Conservation (phyloP, 2,329 filamentous ascomycete genomes). For the Fusarium sp. region DNA sequence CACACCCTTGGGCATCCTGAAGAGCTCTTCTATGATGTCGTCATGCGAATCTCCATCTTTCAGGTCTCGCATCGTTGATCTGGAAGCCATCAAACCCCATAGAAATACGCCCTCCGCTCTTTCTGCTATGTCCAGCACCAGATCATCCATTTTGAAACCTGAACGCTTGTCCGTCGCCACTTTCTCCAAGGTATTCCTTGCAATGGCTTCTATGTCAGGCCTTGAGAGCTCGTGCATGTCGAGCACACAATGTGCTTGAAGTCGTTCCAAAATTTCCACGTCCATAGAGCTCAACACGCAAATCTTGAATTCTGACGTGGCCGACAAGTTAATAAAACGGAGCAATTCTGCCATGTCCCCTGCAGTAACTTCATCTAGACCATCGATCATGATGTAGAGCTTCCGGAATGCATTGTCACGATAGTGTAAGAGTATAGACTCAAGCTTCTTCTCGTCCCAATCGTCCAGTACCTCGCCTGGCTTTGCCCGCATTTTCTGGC, state of each 20-base stretch:
- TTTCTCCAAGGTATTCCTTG: not conserved
- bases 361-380: not conserved
- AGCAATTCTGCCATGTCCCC: not conserved
- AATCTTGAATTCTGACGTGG: not conserved
- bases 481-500: not conserved
- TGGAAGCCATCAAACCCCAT: conserved; percentile 3
- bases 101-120: conserved; percentile 1
- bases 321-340: not conserved
- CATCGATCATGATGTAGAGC: conserved; percentile 2
- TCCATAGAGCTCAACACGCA: conserved; percentile 8
- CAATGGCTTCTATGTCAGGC: not conserved
- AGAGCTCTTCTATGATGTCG: not conserved
- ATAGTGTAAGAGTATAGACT: not conserved
- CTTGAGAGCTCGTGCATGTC: not conserved
- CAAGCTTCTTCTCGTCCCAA: not conserved
- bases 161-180: not conserved
- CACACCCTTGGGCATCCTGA: not conserved
- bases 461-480: not conserved
- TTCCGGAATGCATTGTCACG: not conserved
- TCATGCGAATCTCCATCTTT: not conserved
- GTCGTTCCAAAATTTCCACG: not conserved
- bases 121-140: not conserved
- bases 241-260: not conserved
- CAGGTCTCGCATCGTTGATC: not conserved
- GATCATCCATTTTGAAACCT: rapidly evolving